phyloP scores from a whole-genome alignment of 2,329 filamentous ascomycete genomes.

The Macrophomina pseudophaseolina region DNA sequence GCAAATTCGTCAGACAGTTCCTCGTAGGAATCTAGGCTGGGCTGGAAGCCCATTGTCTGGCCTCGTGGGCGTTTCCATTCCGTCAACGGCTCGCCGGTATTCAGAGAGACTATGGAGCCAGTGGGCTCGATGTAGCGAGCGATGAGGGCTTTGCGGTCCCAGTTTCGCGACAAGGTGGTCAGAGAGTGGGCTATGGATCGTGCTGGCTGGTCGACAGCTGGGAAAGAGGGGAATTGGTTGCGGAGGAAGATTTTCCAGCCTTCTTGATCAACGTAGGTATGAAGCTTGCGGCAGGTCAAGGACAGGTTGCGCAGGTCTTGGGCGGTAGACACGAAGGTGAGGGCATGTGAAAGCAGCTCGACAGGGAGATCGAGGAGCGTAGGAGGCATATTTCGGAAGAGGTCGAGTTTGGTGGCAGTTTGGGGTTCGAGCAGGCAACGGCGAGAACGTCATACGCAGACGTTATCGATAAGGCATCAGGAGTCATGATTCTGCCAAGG shows the following conservation, averaged over 20 bases:
- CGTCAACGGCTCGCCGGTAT: slow-evolving; percentile 19
- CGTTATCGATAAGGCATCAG: slow-evolving; percentile 6
- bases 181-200: slow-evolving; percentile 51
- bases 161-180: slow-evolving; percentile 62
- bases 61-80: slow-evolving; percentile 49
- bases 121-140: slow-evolving; percentile 58
- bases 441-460: slow-evolving; percentile 5
- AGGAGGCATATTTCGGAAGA: not conserved
- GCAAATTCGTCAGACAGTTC: slow-evolving; percentile 49
- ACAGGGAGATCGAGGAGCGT: slow-evolving; percentile 36
- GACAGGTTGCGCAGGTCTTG: slow-evolving; percentile 52
- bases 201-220: slow-evolving; percentile 11
- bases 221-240: slow-evolving; percentile 54
- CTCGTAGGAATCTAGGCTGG: slow-evolving; percentile 64
- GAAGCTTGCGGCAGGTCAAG: slow-evolving; percentile 52
- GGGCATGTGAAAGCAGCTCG: slow-evolving; percentile 46
- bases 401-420: not conserved
- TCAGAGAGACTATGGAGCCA: slow-evolving; percentile 32
- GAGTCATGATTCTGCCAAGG: not conserved
- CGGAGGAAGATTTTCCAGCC: slow-evolving; percentile 56
- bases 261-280: slow-evolving; percentile 52
- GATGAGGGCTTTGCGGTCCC: slow-evolving; percentile 61
- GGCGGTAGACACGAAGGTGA: slow-evolving; percentile 51
- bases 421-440: not conserved
- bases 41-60: slow-evolving; percentile 65